phyloP scores from a whole-genome alignment of 2,329 filamentous ascomycete species.

The Talaromyces pinophilus region DNA sequence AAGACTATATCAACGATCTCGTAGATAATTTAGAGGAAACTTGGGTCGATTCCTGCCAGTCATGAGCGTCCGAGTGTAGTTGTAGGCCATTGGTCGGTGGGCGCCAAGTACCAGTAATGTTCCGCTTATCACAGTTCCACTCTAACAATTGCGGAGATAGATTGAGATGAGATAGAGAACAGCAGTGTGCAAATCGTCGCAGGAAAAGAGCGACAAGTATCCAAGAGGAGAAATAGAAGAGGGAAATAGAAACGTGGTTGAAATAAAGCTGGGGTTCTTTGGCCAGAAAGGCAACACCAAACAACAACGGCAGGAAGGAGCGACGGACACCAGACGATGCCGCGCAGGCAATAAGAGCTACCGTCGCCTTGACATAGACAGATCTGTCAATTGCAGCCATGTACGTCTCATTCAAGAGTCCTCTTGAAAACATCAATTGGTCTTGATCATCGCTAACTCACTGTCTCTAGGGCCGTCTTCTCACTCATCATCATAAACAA shows the following conservation, averaged over 20 bases:
- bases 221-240: neutral
- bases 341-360: neutral
- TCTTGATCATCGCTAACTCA: conserved; percentile 1
- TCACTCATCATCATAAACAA: conserved; percentile 98
- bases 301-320: neutral
- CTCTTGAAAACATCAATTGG: neutral
- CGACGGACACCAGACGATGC: neutral
- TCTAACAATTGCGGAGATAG: neutral
- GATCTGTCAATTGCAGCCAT: neutral
- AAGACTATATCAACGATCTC: neutral
- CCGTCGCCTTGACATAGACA: neutral
- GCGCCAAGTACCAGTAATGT: conserved; percentile 7
- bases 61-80: neutral
- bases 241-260: neutral
- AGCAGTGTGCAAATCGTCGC: neutral
- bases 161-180: neutral
- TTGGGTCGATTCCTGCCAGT: neutral
- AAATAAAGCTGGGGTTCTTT: neutral
- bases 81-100: neutral
- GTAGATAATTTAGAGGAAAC: neutral
- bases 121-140: neutral
- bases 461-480: conserved; percentile 77
- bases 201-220: neutral
- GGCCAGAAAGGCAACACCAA: neutral
- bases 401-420: neutral